Percentiles rank a stretch among this genome's conserved stretches.
Conservation (phyloP, 169 alveolate species). For the Fabrea salina region DNA sequence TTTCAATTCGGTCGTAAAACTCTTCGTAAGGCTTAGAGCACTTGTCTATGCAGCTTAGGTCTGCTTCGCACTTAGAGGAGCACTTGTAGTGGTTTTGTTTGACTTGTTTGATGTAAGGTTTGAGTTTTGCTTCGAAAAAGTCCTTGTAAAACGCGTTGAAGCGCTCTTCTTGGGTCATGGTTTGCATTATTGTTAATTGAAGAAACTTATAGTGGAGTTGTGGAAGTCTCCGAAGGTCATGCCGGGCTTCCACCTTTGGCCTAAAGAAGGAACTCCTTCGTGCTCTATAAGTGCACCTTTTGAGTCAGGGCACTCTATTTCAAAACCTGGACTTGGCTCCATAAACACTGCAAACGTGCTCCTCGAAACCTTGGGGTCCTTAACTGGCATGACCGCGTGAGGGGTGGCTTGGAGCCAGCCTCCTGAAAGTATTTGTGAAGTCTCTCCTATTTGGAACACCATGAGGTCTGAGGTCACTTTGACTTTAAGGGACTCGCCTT, state of each 20-base stretch:
- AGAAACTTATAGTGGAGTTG: constrained; percentile 13
- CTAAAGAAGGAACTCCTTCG: constrained; percentile 52
- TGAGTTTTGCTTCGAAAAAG: not conserved
- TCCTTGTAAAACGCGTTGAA: not conserved
- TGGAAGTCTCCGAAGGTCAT: constrained; percentile 47
- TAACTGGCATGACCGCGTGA: constrained; percentile 46
- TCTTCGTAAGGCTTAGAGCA: too few species aligned
- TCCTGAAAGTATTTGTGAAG: constrained; percentile 65
- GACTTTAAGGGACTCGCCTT: constrained; percentile 40
- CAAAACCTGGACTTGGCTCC: constrained; percentile 45
- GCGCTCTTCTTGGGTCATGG: not conserved
- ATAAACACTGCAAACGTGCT: constrained; percentile 63
- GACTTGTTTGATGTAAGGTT: not conserved
- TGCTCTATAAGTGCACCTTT: constrained; percentile 38
- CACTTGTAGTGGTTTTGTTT: not conserved
- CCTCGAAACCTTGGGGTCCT: constrained; percentile 30
- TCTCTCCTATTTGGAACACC: constrained; percentile 70
- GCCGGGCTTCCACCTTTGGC: constrained; percentile 50
- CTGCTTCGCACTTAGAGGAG: not conserved
- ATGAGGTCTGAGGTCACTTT: constrained; percentile 44
- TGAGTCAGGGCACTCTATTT: not conserved
- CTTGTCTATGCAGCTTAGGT: too few species aligned
- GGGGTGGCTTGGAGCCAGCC: constrained; percentile 75
- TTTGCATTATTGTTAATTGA: not conserved
- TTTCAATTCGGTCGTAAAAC: too few species aligned